Evolutionary conservation across 129 eudicot genomes (phyloP).

Genomic region (Flaveria sonorensis): DNA sequence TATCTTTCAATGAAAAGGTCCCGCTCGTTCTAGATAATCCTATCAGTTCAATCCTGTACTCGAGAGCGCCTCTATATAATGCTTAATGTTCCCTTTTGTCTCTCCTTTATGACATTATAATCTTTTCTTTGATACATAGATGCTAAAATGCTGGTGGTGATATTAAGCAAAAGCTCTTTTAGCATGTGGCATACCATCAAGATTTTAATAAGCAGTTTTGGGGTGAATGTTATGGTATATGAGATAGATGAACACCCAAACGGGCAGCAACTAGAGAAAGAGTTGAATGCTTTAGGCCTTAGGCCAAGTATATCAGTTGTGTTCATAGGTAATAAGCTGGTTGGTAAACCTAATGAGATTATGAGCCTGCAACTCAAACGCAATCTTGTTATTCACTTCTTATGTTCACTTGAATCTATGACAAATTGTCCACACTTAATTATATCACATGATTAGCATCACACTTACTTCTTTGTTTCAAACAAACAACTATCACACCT

Average conservation of each 20-base stretch:
- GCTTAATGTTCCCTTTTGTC: no score
- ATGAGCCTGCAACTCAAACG: conserved; percentile 52
- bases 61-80: conserved; percentile 11
- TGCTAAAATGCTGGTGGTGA: conserved; percentile 52
- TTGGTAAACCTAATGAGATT: conserved; percentile 49
- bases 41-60: background rate
- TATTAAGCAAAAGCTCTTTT: conserved; percentile 55
- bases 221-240: conserved; percentile 54
- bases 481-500: no score
- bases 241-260: conserved; percentile 63
- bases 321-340: conserved; percentile 47
- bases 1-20: background rate
- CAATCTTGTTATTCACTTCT: no score
- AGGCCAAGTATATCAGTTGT: conserved; percentile 51
- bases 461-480: no score
- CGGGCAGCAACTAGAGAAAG: conserved; percentile 56
- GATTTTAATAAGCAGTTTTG: conserved; percentile 53
- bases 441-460: no score
- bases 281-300: conserved; percentile 41
- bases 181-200: conserved; percentile 53
- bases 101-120: no score
- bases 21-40: no score
- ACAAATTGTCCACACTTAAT: no score
- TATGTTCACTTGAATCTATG: no score
- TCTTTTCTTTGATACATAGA: background rate